Percentiles rank a stretch among this genome's conserved stretches.
These are phyloP conservation scores for Ajuga chamaepitys DNA, from an alignment of 257 asterid species.

Conservation along the genomic window DNA sequence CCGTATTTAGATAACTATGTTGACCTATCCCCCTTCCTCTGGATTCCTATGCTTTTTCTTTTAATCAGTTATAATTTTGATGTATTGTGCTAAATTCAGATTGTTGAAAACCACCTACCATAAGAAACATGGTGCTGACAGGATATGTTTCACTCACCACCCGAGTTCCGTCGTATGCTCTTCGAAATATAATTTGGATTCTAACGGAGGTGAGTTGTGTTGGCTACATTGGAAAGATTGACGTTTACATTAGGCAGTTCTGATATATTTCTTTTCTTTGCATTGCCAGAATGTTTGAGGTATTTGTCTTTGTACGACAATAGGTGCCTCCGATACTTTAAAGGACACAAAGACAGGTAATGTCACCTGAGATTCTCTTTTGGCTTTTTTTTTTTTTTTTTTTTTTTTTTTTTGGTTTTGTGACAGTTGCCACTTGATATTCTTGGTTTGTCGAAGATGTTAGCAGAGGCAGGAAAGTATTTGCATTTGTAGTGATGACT, in stretches of 20 bases:
- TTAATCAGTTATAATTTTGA: not conserved
- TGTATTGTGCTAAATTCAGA: constrained; percentile 35
- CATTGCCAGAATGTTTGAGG: constrained; percentile 62
- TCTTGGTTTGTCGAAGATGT: not conserved
- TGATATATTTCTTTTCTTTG: constrained; percentile 15
- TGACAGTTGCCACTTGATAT: not conserved
- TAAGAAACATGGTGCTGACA: constrained; percentile 87
- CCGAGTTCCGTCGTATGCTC: constrained; percentile 83
- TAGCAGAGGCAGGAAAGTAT: not conserved
- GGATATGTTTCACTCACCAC: constrained; percentile 88
- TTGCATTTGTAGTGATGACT: not conserved
- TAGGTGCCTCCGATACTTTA: constrained; percentile 90
- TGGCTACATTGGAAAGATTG: not conserved
- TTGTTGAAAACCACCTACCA: constrained; percentile 83
- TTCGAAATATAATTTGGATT: constrained; percentile 55
- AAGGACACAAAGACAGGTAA: constrained; percentile 92
- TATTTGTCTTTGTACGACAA: constrained; percentile 90
- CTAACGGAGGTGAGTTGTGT: constrained; percentile 49
- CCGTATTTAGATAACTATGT: not conserved
- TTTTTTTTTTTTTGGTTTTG: no score
- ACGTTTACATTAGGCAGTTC: constrained; percentile 2
- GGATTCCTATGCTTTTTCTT: not conserved
- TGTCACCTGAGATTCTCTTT: not conserved
- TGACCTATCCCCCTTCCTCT: not conserved
- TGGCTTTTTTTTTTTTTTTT: no score